These are phyloP conservation scores for Rhododendron mucronatum DNA, from an alignment of 148 eudicot genomes.

Conservation along the genomic window DNA sequence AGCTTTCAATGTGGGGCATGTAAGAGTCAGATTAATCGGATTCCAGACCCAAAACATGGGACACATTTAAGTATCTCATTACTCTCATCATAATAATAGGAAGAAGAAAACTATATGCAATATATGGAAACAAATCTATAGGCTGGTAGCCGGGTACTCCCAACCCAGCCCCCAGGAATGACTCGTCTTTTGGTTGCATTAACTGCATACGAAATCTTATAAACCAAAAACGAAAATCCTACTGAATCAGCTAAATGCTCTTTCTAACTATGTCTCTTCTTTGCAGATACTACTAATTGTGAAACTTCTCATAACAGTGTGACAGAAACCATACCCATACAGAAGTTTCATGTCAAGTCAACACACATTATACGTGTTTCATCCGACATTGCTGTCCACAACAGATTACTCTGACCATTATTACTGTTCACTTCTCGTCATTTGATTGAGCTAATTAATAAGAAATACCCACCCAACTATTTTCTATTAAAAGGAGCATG, in stretches of 20 bases:
- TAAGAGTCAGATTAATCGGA: background rate
- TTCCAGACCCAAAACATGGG: background rate
- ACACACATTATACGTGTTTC: background rate
- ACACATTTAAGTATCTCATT: background rate
- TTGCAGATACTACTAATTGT: background rate
- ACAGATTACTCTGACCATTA: background rate
- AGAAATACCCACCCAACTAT: background rate
- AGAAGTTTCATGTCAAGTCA: background rate
- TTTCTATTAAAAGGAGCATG: background rate
- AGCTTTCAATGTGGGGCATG: background rate
- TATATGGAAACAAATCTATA: background rate
- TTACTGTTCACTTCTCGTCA: background rate
- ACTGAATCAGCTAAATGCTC: background rate
- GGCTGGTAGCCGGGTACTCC: background rate
- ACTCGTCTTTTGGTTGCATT: background rate
- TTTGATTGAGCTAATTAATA: background rate
- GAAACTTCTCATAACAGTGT: background rate
- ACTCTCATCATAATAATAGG: background rate
- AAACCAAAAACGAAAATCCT: background rate
- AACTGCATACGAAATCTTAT: background rate
- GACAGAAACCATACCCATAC: background rate
- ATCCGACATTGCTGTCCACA: background rate
- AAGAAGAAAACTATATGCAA: background rate
- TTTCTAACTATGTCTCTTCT: background rate
- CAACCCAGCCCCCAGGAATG: background rate